These are phyloP conservation scores for Westerdykella aurantiaca DNA, from an alignment of 2,329 filamentous ascomycete species.

Conservation along the genomic window DNA sequence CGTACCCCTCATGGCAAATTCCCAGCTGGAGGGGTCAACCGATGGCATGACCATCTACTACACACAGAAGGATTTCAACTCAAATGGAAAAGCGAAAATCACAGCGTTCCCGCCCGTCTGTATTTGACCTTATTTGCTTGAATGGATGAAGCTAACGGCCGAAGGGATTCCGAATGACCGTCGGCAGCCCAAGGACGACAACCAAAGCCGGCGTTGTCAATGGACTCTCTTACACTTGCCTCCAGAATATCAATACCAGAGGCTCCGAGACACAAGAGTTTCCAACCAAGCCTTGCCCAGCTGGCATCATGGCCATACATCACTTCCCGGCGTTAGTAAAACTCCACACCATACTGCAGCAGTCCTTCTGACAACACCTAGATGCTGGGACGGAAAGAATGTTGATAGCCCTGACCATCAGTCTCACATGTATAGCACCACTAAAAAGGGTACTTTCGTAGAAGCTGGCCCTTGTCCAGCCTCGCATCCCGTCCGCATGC, in stretches of 20 bases:
- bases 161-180: constrained; percentile 16
- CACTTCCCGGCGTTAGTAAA: constrained; percentile 57
- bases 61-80: constrained; percentile 21
- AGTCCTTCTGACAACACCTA: neutral
- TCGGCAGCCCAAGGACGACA: constrained; percentile 17
- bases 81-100: constrained; percentile 13
- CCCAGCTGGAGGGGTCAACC: constrained; percentile 4
- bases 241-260: constrained; percentile 36
- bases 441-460: constrained; percentile 20
- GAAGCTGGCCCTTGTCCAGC: constrained; percentile 8
- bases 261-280: constrained; percentile 6
- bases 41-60: constrained; percentile 18
- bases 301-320: constrained; percentile 57
- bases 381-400: constrained; percentile 59
- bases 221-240: constrained; percentile 28
- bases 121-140: neutral
- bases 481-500: constrained; percentile 9
- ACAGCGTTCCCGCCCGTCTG: constrained; percentile 12
- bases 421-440: constrained; percentile 59
- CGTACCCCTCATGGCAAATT: constrained; percentile 7
- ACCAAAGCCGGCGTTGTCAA: constrained; percentile 1
- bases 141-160: constrained; percentile 2
- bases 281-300: constrained; percentile 39
- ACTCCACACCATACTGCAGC: neutral
- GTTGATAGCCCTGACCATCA: constrained; percentile 52